Base-by-base conservation (phyloP, 2,329 filamentous ascomycete species). In the Plenodomus tracheiphilus region DNA sequence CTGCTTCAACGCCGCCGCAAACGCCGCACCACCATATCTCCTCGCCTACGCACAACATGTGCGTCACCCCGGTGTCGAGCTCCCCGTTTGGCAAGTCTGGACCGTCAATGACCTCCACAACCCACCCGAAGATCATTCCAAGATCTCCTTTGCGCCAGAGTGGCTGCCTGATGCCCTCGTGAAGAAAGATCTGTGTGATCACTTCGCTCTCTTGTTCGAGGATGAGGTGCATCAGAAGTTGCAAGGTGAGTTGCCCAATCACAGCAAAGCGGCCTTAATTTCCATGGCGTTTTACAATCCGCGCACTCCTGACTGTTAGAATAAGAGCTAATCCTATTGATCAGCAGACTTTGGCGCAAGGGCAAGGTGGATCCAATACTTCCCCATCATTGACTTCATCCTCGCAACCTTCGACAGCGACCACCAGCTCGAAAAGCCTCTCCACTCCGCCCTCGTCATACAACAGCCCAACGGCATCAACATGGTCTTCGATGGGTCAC, bases 1-100 rank as follows among this genome's bases (percentile, higher is more conserved):
- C 19, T 54, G 48, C 22, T 50, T 51, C 46, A 49, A 54, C 22
- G 46, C 49, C 30, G 41, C 46, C 18, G 42, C 45, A 16, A 37
- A 49, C 11, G 25, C 43, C 22, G 3, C 34, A 9, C 43, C 45
- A 8, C 39, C 9, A 11, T 28, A 20, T 13, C 10, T 25, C 21
- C 39, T 43, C 45, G 39, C 46, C 22, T 53, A 53, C 43, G 36
- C 46, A 20, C 10, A 32, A 19, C 15, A 21, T 5, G 39, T n/a
- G 4, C 30, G 2, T 10, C 6, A 37, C 40, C 19, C 13, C 1
- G 22, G 17, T 1, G 17, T 40, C 15, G 16, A 18, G 15, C 15
- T 40, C 13, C 18, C n/a, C 7, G 18, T n/a, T 5, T 46, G 40
- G 42, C 9, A 16, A 2, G 13, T 46, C 5, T 53, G 42, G 42